Evolutionary conservation across 2,329 filamentous ascomycete species (phyloP).

Genomic region (Purpureocillium takamizusanense): DNA sequence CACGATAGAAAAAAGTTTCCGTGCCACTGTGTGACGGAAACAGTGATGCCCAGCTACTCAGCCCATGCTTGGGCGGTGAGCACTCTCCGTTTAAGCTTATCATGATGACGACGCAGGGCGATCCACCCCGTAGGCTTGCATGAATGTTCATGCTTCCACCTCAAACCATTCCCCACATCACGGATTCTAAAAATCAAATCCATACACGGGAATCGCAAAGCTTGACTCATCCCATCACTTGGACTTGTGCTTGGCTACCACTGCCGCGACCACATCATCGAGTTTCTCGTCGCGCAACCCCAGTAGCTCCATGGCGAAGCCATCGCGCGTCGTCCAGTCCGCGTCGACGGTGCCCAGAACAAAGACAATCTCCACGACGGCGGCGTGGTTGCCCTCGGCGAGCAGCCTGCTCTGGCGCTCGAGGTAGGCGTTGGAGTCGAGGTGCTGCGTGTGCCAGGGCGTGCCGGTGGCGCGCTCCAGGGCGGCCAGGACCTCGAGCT

Average conservation of each 20-base stretch:
- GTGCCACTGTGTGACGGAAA: too few species aligned
- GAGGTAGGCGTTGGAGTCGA: slow-evolving; percentile 31
- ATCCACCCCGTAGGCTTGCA: too few species aligned
- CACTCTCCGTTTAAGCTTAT: too few species aligned
- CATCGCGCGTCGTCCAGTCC: slow-evolving; percentile 35
- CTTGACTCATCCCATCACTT: too few species aligned
- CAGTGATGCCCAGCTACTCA: too few species aligned
- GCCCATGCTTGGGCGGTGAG: too few species aligned
- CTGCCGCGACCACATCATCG: slow-evolving; percentile 27
- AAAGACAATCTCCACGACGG: slow-evolving; percentile 39
- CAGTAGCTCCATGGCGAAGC: slow-evolving; percentile 37
- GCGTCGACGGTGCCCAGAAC: slow-evolving; percentile 37
- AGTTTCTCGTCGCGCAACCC: slow-evolving; percentile 37
- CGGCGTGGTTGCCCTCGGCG: slow-evolving; percentile 26
- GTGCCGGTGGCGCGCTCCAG: slow-evolving; percentile 40
- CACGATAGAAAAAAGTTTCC: too few species aligned
- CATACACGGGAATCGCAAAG: too few species aligned
- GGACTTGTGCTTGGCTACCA: slow-evolving; percentile 17
- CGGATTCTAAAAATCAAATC: too few species aligned
- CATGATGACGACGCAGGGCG: too few species aligned
- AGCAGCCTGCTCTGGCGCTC: slow-evolving; percentile 24
- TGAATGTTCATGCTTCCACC: too few species aligned
- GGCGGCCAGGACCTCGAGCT: slow-evolving; percentile 34
- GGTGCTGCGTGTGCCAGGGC: slow-evolving; percentile 23
- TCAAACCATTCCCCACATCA: too few species aligned